Evolutionary conservation across 179 eudicot species (phyloP), one percentile per base, ranked within the genome.

Genomic region (Sideroxylon spinosum): DNA sequence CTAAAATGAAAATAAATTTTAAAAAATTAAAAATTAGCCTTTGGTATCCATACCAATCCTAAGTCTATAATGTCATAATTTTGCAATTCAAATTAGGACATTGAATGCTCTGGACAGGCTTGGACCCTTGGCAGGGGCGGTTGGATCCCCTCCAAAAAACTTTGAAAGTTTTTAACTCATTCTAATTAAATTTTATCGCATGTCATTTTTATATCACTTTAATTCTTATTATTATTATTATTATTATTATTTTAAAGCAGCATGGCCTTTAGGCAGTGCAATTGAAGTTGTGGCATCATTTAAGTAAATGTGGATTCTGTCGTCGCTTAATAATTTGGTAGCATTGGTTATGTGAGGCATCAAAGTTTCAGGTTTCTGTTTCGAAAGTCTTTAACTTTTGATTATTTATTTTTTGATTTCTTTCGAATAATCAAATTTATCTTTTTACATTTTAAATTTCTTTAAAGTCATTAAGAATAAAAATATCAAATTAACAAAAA

Each of bases 191-290:
- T 29, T 29, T 29, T 29, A 29, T 29, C 3, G 3, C 3, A 29
- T 29, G 3, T 29, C 3, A 29, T 3, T 29, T 29, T 29, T 29
- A 29, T 29, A 29, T 29, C 3, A 29, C 3, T 29, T 29, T 29
- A 29, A n/a, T n/a, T n/a, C n/a, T n/a, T n/a, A n/a, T n/a, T n/a
- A n/a, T n/a, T n/a, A n/a, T n/a, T n/a, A n/a, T n/a, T n/a, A n/a
- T n/a, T n/a, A n/a, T n/a, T n/a, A n/a, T n/a, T n/a, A 65, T 25
- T 98, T 95, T 60, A 98, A 93, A 84, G 99, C 99, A 6, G 99
- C 99, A 23, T 95, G 98, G 99, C 97, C 98, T 6, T 83, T 95
- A 46, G 98, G 99, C 65, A 95, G 98, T 82, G 99, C 99, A 77
- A 95, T 95, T 66, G 99, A 95, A 60, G 98, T 84, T 44, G 90